Evolutionary conservation across 805 yeast species (phyloP), one percentile per base, ranked within the genome.

Genomic region (Starmerella asiatica): DNA sequence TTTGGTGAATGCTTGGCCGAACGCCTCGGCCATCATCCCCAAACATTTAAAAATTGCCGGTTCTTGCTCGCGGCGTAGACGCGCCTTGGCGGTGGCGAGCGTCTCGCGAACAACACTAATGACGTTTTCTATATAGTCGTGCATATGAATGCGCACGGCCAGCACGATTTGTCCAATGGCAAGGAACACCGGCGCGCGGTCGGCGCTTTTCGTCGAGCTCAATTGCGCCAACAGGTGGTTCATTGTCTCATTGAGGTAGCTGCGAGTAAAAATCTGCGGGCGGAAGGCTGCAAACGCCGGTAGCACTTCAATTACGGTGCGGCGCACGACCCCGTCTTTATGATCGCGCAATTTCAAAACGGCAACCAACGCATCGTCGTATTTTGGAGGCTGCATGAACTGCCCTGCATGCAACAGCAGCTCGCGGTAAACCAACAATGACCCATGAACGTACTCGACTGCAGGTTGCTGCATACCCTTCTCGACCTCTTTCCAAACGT

Each of bases 1-100:
- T 54, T 88, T 91, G 0, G 95, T 82, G 40, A 88, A 64, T 0
- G 94, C 93, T 11, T 94, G 93, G 0, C 96, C 96, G 14, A 88
- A 83, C 0, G 97, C 88, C 20, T 70, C 69, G 0, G 95, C 86
- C 28, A 91, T 62, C 59, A 83, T 80, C 0, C 93, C 83, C 32
- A 88, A 69, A 56, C 97, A 91, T 50, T 80, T 82, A 53, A 86
- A 88, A 17, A 88, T 73, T 1, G 94, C 85, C 0, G 82, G 79
- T 48, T 83, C 93, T 32, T 79, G 75, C 36, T 79, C 85, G 53
- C 75, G 78, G 43, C 86, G 68, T 2, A 56, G 60, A 24, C 72
- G 67, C n/a, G 65, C 62, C 51, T 73, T 76, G 6, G 78, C 66
- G 1, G 72, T 64, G 8, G 42, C 43, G 21, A 88, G 64, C 0